Evolutionary conservation across 768 basidiomycete species (phyloP).

Genomic region (Suillus luteus): DNA sequence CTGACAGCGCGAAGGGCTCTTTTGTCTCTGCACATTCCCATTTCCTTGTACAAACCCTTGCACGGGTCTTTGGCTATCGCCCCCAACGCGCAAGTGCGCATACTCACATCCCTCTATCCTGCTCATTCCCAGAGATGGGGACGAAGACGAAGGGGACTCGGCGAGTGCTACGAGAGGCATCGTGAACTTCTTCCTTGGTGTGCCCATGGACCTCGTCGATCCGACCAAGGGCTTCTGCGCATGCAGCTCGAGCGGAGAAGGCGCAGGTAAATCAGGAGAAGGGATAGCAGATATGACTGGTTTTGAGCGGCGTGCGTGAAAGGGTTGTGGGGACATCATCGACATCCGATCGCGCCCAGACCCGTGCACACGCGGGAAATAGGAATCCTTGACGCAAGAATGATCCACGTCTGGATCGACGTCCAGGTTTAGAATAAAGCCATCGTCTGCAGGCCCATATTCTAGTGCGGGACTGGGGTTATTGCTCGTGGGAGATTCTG

Average conservation of each 20-base stretch:
- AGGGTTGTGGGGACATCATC: constrained; percentile 2
- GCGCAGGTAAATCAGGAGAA: not conserved
- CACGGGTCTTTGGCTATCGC: not conserved
- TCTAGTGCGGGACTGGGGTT: constrained; percentile 1
- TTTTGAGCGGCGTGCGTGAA: constrained; percentile 9
- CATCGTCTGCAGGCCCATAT: not conserved
- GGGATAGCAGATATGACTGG: not conserved
- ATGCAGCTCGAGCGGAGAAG: constrained; percentile 3
- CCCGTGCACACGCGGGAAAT: constrained; percentile 9
- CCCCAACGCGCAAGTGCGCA: not conserved
- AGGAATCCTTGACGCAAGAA: constrained; percentile 1
- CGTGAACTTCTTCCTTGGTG: not conserved
- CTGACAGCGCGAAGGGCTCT: not conserved
- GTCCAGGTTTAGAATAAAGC: constrained; percentile 16
- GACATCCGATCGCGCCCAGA: not conserved
- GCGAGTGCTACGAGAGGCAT: constrained; percentile 2
- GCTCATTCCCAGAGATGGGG: not conserved
- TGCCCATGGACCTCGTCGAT: not conserved
- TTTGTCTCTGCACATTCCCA: not conserved
- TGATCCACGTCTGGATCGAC: constrained; percentile 16
- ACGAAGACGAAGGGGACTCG: not conserved
- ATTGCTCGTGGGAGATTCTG: constrained; percentile 9
- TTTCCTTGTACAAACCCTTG: not conserved
- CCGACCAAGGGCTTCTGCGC: not conserved
- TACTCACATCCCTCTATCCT: not conserved